A percentile compares a stretch with the other conserved stretches of the same genome.
phyloP scores from a whole-genome alignment of 257 asterid genomes.

The Schizonepeta tenuifolia region DNA sequence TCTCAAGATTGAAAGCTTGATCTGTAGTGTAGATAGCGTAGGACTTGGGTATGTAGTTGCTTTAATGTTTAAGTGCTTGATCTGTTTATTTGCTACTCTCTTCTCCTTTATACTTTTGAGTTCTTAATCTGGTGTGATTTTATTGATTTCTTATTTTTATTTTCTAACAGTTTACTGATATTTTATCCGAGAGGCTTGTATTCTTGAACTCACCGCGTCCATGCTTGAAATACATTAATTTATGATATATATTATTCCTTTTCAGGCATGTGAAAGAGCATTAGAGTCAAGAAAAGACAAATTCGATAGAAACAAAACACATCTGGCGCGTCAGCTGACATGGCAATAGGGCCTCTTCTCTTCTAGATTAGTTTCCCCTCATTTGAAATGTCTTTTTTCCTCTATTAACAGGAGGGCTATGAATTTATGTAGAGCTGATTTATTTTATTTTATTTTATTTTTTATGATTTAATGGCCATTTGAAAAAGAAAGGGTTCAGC shows the following conservation, averaged over 20 bases:
- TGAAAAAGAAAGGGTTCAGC: slow-evolving; percentile 83
- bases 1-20: not conserved
- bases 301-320: slow-evolving; percentile 71
- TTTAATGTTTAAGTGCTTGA: not conserved
- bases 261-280: slow-evolving; percentile 77
- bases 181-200: not conserved
- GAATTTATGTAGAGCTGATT: slow-evolving; percentile 24
- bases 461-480: slow-evolving; percentile 79
- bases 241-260: slow-evolving; percentile 10
- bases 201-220: not conserved
- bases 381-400: slow-evolving; percentile 17
- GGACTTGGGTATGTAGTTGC: not conserved
- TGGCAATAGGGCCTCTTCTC: slow-evolving; percentile 74
- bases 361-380: slow-evolving; percentile 20
- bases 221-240: slow-evolving; percentile 20
- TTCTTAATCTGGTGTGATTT: not conserved
- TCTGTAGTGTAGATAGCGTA: not conserved
- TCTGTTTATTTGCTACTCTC: not conserved
- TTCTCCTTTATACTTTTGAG: not conserved
- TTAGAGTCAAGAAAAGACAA: slow-evolving; percentile 58
- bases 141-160: not conserved
- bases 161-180: not conserved
- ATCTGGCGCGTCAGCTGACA: slow-evolving; percentile 75
- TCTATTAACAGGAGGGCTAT: slow-evolving; percentile 17
- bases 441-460: slow-evolving; percentile 20